A percentile compares a stretch with the other conserved stretches of the same genome.
Evolutionary conservation across 2,329 filamentous ascomycete genomes (phyloP).

Genomic region (Stemphylium lycopersici): DNA sequence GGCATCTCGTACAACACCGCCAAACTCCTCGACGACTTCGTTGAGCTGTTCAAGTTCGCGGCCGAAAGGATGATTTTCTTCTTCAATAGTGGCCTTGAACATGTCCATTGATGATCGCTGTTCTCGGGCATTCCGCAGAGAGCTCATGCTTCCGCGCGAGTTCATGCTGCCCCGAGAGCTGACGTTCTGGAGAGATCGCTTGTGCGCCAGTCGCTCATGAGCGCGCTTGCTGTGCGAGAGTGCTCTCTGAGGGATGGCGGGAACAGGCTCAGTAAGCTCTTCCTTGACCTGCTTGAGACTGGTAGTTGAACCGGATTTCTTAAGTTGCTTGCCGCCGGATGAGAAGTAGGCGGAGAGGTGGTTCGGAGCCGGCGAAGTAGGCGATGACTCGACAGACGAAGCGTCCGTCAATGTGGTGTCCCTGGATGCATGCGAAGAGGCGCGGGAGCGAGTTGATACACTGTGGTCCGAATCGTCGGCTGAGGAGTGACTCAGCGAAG

Average conservation of each 20-base stretch:
- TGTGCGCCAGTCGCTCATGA: slow-evolving; percentile 74
- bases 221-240: slow-evolving; percentile 89
- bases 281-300: slow-evolving; percentile 39
- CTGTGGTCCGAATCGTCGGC: slow-evolving; percentile 76
- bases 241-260: slow-evolving; percentile 76
- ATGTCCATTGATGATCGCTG: slow-evolving; percentile 56
- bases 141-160: slow-evolving; percentile 57
- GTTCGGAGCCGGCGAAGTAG: slow-evolving; percentile 60
- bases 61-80: slow-evolving; percentile 75
- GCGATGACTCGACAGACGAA: slow-evolving; percentile 57
- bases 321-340: slow-evolving; percentile 54
- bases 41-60: slow-evolving; percentile 90
- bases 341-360: slow-evolving; percentile 65
- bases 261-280: slow-evolving; percentile 55
- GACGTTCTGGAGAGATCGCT: slow-evolving; percentile 63
- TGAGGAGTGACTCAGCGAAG: slow-evolving; percentile 62
- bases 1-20: slow-evolving; percentile 62
- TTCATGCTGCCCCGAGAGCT: slow-evolving; percentile 19
- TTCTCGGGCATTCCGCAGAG: slow-evolving; percentile 62
- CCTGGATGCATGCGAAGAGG: slow-evolving; percentile 57
- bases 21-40: slow-evolving; percentile 90
- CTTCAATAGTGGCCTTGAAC: slow-evolving; percentile 44
- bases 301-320: slow-evolving; percentile 49
- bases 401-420: slow-evolving; percentile 71
- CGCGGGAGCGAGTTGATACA: slow-evolving; percentile 53